Base-by-base conservation (phyloP, 2,329 filamentous ascomycete species). In the Trichoderma arundinaceum region DNA sequence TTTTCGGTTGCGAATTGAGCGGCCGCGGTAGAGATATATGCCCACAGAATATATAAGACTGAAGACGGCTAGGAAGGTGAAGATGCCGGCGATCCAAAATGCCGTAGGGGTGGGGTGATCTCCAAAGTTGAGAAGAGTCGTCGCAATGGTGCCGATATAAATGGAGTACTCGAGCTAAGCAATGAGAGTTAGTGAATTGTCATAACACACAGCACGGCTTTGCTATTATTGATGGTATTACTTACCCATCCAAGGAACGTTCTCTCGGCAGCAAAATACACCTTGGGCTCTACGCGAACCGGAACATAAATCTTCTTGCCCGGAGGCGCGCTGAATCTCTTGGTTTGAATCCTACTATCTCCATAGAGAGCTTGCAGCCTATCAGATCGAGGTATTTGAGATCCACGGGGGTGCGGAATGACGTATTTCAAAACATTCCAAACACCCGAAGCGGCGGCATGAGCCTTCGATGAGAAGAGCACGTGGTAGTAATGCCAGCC, bases 301-400 rank as follows among this genome's bases (percentile, higher is more conserved):
- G 94, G 94, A 28, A 99, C 95, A 73, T 98, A 94, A 66, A 99
- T 98, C 77, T 92, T 92, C 86, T 94, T 94, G 62, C 91, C 91
- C 76, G 87, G 89, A 12, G 91, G 91, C 8, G 91, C 91, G 75
- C 88, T 89, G 80, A 93, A 87, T 71, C 79, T 83, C 76, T 83
- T 86, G 35, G 77, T 81, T 69, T 84, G 82, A 32, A 89, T 83
- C 79, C 88, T 72, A 72, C 84, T 78, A 57, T 77, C 74, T 7
- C 85, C 85, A 44, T 88, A 86, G 10, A 87, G 80, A 72, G 82
- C 78, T 68, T 82, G 77, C 43, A 81, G 78, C 28, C 84, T 78
- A 77, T 86, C 77, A 78, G 85, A 80, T 72, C 86, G 77, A 73
- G 87, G 84, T 77, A 92, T 79, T 74, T 81, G 76, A 68, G 85